Conservation (phyloP, 495 filamentous ascomycete species). For the Penicillium pulvis region DNA sequence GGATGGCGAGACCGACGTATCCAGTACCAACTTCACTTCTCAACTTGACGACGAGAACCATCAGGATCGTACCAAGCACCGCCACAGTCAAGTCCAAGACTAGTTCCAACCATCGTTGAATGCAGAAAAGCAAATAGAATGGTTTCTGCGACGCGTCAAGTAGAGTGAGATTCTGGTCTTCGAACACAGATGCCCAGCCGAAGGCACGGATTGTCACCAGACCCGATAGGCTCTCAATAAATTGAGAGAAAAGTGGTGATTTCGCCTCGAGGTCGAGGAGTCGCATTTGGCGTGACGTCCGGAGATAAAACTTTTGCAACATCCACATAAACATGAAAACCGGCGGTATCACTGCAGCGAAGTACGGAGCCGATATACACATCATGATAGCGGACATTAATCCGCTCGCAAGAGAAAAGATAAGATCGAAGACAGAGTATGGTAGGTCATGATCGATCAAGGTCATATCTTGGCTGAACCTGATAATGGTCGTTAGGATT, state of each 20-base stretch:
- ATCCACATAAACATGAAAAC: constrained; percentile 8
- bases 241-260: constrained; percentile 51
- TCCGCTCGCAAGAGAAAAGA: neutral
- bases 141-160: constrained; percentile 45
- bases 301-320: constrained; percentile 54
- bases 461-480: constrained; percentile 20
- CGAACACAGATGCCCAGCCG: constrained; percentile 36
- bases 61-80: constrained; percentile 4
- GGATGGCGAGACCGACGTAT: constrained; percentile 29
- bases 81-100: constrained; percentile 46
- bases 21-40: constrained; percentile 35
- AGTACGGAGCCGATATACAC: constrained; percentile 10
- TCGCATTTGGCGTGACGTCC: constrained; percentile 64
- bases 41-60: constrained; percentile 5
- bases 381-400: constrained; percentile 2
- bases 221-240: constrained; percentile 48
- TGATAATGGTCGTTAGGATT: neutral
- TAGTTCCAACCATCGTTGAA: constrained; percentile 47
- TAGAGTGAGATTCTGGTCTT: constrained; percentile 20
- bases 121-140: constrained; percentile 45
- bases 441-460: constrained; percentile 16
- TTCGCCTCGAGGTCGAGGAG: constrained; percentile 59
- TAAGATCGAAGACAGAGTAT: neutral
- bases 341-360: constrained; percentile 4
- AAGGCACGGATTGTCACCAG: constrained; percentile 54